Base-by-base conservation (phyloP, 768 basidiomycete genomes). In the Leccinum sublutescens region DNA sequence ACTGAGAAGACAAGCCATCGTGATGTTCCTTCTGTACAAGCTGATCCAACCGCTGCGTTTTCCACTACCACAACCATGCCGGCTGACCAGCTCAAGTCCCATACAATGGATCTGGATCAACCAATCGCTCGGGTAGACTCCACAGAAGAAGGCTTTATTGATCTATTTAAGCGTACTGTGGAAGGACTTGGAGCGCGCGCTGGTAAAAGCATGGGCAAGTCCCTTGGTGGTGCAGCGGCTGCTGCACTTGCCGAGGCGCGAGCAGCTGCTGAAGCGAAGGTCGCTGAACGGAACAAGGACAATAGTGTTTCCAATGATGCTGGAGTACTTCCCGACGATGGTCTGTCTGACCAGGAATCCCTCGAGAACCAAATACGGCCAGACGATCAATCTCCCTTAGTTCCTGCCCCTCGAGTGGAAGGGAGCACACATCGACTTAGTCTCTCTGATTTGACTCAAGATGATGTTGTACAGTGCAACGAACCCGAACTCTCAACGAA, bases 101-200 rank as follows among this genome's bases (percentile, higher is more conserved):
- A 73, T 54, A 56, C 57, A 38, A 67, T 67, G 55, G 66, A 76
- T 47, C 48, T 64, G 52, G 63, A 62, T 31, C 58, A 59, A 50
- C 59, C 59, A 47, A 52, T 52, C 15, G 50, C 36, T 56, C 57
- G 33, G 23, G 31, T 65, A 48, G 53, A 67, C 45, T 45, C 55
- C 27, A 54, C 54, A 19, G 64, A 71, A 5, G 71, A 82, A 31
- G 87, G 81, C 21, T 81, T 88, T 62, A 78, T 92, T 47, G 82
- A 84, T 64, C 76, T 80, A 17, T 77, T 93, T 52, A 92, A 88
- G 75, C 85, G 82, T 66, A 89, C 85, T 1, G 83, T 91, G 0
- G 85, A 88, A 68, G 86, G 80, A 15, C 76, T 88, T 29, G 86
- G 87, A 17, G 77, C 83, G 17, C 82, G 82, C 4, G 67, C 78